A percentile compares a stretch with the other conserved stretches of the same genome.
Conservation (phyloP, 192 early-diverging fungal species). For the Lobulomyces angularis region DNA sequence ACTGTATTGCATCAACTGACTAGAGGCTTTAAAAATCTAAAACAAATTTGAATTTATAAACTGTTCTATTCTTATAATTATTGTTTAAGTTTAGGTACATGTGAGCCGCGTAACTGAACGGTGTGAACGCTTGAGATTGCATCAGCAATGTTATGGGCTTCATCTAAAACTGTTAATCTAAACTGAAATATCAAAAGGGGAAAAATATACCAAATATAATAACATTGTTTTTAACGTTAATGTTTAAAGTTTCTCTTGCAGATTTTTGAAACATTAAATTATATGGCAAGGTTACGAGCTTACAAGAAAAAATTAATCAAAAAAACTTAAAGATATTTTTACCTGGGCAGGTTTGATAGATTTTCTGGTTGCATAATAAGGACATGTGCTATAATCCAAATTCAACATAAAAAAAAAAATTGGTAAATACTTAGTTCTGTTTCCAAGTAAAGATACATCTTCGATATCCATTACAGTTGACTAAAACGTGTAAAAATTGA, state of each 20-base stretch:
- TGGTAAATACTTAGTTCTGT: no score
- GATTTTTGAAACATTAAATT: slow-evolving; percentile 63
- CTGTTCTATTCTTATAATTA: no score
- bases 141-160: slow-evolving; percentile 47
- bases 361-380: slow-evolving; percentile 72
- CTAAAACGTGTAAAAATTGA: slow-evolving; percentile 7
- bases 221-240: slow-evolving; percentile 56
- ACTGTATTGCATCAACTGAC: no score
- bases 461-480: slow-evolving; percentile 66
- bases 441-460: slow-evolving; percentile 59
- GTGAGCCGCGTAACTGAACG: no score
- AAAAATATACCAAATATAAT: slow-evolving; percentile 72
- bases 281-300: slow-evolving; percentile 84
- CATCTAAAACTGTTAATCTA: slow-evolving; percentile 14
- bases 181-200: slow-evolving; percentile 1
- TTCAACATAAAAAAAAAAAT: no score
- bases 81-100: no score
- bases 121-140: slow-evolving; percentile 58
- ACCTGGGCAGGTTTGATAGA: slow-evolving; percentile 39
- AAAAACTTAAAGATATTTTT: slow-evolving; percentile 4
- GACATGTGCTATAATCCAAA: no score
- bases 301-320: slow-evolving; percentile 7
- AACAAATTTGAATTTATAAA: no score
- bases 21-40: no score
- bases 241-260: slow-evolving; percentile 60